These are phyloP conservation scores for Pseudoperonospora humuli DNA, from an alignment of 352 stramenopile genomes.

Conservation along the genomic window DNA sequence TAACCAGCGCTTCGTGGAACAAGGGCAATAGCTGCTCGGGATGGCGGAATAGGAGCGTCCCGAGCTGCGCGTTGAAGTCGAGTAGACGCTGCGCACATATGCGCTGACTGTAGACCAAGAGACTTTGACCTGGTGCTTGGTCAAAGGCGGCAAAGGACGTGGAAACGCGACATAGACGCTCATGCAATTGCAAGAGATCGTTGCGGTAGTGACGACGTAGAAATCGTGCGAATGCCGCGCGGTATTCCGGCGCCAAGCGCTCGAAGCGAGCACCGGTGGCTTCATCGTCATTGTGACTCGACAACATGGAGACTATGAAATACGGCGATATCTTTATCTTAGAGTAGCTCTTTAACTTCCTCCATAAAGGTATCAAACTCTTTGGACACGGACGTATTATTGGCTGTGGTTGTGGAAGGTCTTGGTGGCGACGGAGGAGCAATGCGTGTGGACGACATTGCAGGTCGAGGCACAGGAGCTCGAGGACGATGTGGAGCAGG, in stretches of 20 bases:
- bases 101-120: slow-evolving; percentile 41
- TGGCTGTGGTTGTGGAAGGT: background rate
- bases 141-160: background rate
- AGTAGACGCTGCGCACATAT: slow-evolving; percentile 78
- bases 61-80: slow-evolving; percentile 65
- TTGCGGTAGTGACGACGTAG: slow-evolving; percentile 19
- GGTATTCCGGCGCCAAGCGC: slow-evolving; percentile 22
- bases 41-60: slow-evolving; percentile 83
- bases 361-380: slow-evolving; percentile 71
- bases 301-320: slow-evolving; percentile 4
- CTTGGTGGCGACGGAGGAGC: background rate
- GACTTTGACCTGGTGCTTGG: background rate
- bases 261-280: slow-evolving; percentile 26
- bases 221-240: slow-evolving; percentile 26
- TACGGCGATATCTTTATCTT: slow-evolving; percentile 13
- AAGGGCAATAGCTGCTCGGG: slow-evolving; percentile 83
- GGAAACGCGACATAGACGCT: slow-evolving; percentile 4
- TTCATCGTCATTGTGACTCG: slow-evolving; percentile 16
- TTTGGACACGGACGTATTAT: slow-evolving; percentile 28
- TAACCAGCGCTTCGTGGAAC: slow-evolving; percentile 75
- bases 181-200: slow-evolving; percentile 11
- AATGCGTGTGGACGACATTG: slow-evolving; percentile 1
- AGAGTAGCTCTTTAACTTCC: slow-evolving; percentile 44
- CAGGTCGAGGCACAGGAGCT: slow-evolving; percentile 11
- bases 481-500: slow-evolving; percentile 11